Evolutionary conservation across 345 rosid genomes (phyloP).

Genomic region (Bruguiera gymnorhiza): DNA sequence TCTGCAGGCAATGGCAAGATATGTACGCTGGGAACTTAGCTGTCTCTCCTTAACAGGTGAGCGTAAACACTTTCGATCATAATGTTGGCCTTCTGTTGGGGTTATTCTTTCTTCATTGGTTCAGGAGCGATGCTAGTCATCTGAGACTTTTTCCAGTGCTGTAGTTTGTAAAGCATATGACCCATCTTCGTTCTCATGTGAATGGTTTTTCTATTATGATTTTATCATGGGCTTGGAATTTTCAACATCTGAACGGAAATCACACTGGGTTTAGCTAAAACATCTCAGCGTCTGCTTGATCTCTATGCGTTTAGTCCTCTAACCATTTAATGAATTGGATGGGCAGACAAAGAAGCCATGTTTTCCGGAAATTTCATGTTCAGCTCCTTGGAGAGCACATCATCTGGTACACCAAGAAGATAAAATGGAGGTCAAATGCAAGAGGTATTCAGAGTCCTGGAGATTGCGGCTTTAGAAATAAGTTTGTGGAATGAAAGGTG

Average conservation of each 20-base stretch:
- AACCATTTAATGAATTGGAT: slow-evolving; percentile 18
- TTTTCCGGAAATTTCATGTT: slow-evolving; percentile 85
- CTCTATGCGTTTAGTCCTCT: not conserved
- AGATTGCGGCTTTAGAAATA: not conserved
- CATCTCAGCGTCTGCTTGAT: not conserved
- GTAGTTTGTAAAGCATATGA: too few species aligned
- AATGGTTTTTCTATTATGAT: not conserved
- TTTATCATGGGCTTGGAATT: slow-evolving; percentile 5
- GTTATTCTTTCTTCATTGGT: too few species aligned
- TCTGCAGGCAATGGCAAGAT: slow-evolving; percentile 89
- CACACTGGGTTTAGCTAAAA: slow-evolving; percentile 5
- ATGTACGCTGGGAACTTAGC: slow-evolving; percentile 70
- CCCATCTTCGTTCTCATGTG: not conserved
- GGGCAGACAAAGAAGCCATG: slow-evolving; percentile 79
- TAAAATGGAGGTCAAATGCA: not conserved
- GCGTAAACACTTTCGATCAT: not conserved
- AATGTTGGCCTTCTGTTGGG: slow-evolving; percentile 2
- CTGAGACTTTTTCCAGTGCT: too few species aligned
- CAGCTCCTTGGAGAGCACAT: slow-evolving; percentile 48
- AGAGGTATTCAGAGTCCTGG: not conserved
- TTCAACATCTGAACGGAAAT: slow-evolving; percentile 3
- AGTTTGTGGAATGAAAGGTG: not conserved
- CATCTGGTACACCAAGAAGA: slow-evolving; percentile 1
- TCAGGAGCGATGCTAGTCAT: too few species aligned
- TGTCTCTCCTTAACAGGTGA: slow-evolving; percentile 85